Evolutionary conservation across 169 alveolate species (phyloP).

Genomic region (Eimeria mitis): DNA sequence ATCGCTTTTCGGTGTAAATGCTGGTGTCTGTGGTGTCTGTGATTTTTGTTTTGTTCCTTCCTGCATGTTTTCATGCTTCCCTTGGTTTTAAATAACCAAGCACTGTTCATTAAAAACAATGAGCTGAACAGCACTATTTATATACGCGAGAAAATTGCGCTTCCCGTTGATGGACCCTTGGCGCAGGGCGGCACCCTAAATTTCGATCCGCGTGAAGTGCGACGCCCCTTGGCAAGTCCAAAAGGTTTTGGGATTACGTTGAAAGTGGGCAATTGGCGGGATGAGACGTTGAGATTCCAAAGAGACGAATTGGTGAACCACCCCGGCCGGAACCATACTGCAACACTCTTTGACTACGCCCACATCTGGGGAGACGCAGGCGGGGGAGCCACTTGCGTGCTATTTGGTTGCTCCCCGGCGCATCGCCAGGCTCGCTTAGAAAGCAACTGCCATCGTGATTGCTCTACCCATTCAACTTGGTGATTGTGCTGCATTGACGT

Average conservation of each 20-base stretch:
- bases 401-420: too few species aligned
- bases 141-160: background rate
- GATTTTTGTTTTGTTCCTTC: too few species aligned
- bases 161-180: background rate
- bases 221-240: background rate
- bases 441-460: too few species aligned
- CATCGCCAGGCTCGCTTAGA: too few species aligned
- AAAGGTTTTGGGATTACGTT: background rate
- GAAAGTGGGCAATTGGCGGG: background rate
- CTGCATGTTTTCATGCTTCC: too few species aligned
- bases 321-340: background rate
- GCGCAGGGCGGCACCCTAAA: background rate
- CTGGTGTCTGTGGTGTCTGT: too few species aligned
- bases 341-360: too few species aligned
- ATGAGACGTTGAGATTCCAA: background rate
- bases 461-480: background rate
- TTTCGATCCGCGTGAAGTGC: background rate
- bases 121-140: background rate
- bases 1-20: too few species aligned
- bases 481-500: background rate
- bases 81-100: too few species aligned
- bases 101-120: too few species aligned
- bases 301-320: background rate
- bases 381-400: too few species aligned
- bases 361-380: too few species aligned